Conservation (phyloP, 768 basidiomycete species). For the Gautieria morchelliformis region DNA sequence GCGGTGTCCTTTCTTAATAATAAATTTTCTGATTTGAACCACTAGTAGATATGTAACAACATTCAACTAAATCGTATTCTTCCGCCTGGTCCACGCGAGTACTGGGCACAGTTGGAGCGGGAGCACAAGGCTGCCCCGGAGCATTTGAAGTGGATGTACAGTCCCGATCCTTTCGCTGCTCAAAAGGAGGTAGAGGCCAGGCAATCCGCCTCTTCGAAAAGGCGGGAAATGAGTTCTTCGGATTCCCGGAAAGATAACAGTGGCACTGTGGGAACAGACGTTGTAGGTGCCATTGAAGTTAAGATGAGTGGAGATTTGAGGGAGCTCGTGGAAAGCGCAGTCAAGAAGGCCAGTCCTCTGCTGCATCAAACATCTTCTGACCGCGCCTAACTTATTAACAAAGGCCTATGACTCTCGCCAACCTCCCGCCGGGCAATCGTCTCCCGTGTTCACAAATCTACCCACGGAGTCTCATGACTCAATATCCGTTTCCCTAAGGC, state of each 20-base stretch:
- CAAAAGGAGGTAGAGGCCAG: slow-evolving; percentile 55
- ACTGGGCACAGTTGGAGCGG: slow-evolving; percentile 68
- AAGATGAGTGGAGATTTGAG: slow-evolving; percentile 71
- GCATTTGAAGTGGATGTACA: slow-evolving; percentile 80
- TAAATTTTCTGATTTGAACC: slow-evolving; percentile 9
- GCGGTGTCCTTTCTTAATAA: slow-evolving; percentile 7
- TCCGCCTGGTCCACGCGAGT: slow-evolving; percentile 77
- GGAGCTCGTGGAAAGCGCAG: slow-evolving; percentile 70
- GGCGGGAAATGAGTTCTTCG: slow-evolving; percentile 24
- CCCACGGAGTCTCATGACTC: not conserved
- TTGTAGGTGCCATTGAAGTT: slow-evolving; percentile 47
- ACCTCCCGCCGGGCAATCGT: not conserved
- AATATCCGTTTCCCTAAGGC: not conserved
- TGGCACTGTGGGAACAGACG: slow-evolving; percentile 6
- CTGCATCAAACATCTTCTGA: not conserved
- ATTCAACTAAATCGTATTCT: slow-evolving; percentile 66
- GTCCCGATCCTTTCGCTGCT: slow-evolving; percentile 78
- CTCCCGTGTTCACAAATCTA: not conserved
- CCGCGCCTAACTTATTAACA: slow-evolving; percentile 4
- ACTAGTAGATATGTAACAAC: slow-evolving; percentile 55
- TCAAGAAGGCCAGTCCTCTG: slow-evolving; percentile 52
- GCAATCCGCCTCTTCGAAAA: slow-evolving; percentile 47
- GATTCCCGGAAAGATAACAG: not conserved
- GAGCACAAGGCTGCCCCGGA: slow-evolving; percentile 61
- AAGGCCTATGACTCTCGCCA: not conserved